Evolutionary conservation across 2,329 filamentous ascomycete genomes (phyloP).

Genomic region (Aspergillus fructus): DNA sequence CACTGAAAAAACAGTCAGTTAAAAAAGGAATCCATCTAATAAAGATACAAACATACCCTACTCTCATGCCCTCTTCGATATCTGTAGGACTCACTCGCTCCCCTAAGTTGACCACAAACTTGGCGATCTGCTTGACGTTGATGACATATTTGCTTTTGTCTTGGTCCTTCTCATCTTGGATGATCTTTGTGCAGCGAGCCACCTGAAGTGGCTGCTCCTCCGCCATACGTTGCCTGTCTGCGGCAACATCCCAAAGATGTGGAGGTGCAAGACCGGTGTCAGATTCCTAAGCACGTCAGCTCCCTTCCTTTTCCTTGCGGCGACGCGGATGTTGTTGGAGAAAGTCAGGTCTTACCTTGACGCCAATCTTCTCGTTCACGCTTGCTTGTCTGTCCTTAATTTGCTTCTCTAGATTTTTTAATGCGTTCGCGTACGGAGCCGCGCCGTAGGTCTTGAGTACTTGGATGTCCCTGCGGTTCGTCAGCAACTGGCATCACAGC

Average conservation of each 20-base stretch:
- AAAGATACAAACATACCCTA: conserved; percentile 59
- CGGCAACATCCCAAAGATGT: conserved; percentile 97
- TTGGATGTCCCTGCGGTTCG: conserved; percentile 79
- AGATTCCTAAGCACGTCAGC: conserved; percentile 68
- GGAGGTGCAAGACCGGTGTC: conserved; percentile 97
- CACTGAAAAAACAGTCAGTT: conserved; percentile 41
- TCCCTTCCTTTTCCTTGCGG: conserved; percentile 9
- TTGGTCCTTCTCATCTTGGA: conserved; percentile 90
- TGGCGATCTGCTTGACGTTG: conserved; percentile 99
- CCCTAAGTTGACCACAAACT: conserved; percentile 97
- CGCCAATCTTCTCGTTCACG: conserved; percentile 96
- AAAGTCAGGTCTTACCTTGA: conserved; percentile 36
- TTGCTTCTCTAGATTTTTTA: conserved; percentile 98
- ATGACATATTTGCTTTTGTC: conserved; percentile 99
- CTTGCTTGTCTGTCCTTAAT: conserved; percentile 99
- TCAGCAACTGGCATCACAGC: conserved; percentile 35
- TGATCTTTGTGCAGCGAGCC: conserved; percentile 98
- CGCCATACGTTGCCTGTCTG: conserved; percentile 96
- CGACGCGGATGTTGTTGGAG: neutral
- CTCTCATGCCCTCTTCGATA: conserved; percentile 99
- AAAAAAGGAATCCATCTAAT: neutral
- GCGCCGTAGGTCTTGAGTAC: conserved; percentile 98
- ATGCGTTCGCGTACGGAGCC: conserved; percentile 85
- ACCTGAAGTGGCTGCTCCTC: conserved; percentile 98
- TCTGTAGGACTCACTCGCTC: conserved; percentile 96